A percentile compares a stretch with the other conserved stretches of the same genome.
Evolutionary conservation across 2,329 filamentous ascomycete species (phyloP).

Genomic region (Bipolaris sorokiniana): DNA sequence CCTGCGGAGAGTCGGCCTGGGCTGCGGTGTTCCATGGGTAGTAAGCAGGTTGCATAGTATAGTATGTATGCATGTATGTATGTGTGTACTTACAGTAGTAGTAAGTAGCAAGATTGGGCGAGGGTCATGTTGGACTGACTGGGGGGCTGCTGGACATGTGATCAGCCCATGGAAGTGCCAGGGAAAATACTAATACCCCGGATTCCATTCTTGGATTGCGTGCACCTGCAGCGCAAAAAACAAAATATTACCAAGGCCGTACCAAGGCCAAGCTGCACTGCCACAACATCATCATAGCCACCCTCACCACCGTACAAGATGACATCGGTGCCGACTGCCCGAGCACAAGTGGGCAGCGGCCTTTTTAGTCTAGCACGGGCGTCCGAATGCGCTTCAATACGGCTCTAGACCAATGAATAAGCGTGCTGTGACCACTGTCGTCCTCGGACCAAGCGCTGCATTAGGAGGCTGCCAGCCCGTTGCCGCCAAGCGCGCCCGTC

Average conservation of each 20-base stretch:
- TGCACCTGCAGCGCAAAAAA: slow-evolving; percentile 10
- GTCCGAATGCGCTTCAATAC: slow-evolving; percentile 26
- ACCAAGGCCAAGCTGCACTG: slow-evolving; percentile 24
- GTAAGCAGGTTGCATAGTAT: neutral
- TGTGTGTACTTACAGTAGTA: neutral
- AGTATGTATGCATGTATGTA: neutral
- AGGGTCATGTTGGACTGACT: no score
- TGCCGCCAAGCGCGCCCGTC: slow-evolving; percentile 5
- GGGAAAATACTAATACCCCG: slow-evolving; percentile 9
- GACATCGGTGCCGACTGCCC: slow-evolving; percentile 23
- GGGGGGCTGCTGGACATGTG: no score
- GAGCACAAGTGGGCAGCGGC: slow-evolving; percentile 20
- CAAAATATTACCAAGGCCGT: neutral
- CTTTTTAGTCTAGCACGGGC: slow-evolving; percentile 27
- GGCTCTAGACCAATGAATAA: slow-evolving; percentile 24
- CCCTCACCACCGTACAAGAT: slow-evolving; percentile 12
- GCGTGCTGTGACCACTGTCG: slow-evolving; percentile 16
- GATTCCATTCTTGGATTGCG: slow-evolving; percentile 6
- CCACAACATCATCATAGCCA: slow-evolving; percentile 27
- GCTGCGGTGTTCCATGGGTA: neutral
- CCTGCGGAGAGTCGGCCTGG: neutral
- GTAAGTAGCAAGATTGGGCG: no score
- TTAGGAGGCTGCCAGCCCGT: slow-evolving; percentile 10
- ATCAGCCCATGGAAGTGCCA: no score
- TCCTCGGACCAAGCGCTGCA: slow-evolving; percentile 13